Percentiles rank a stretch among this genome's conserved stretches.
Evolutionary conservation across 371 early-diverging fungal genomes (phyloP).

Genomic region (Vairimorpha necatrix): DNA sequence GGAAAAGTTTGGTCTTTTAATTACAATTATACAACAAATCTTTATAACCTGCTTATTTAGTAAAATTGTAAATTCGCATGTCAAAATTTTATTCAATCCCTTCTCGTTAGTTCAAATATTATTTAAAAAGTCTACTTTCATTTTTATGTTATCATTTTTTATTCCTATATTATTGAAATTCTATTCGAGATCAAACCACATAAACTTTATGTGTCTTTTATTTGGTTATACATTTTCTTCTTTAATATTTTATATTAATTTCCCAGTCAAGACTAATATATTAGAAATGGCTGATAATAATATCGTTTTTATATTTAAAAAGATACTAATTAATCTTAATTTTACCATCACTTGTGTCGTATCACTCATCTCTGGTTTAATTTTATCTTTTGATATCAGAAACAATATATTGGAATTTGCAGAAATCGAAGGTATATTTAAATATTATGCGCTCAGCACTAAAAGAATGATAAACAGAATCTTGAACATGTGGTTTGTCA

Average conservation of each 20-base stretch:
- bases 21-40: background rate
- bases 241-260: background rate
- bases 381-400: background rate
- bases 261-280: background rate
- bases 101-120: background rate
- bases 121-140: background rate
- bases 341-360: background rate
- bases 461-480: background rate
- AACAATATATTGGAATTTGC: background rate
- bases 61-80: background rate
- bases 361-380: background rate
- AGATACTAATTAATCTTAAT: background rate
- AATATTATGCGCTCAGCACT: background rate
- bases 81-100: background rate
- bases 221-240: background rate
- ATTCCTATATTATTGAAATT: background rate
- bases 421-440: background rate
- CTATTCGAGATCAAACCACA: background rate
- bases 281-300: background rate
- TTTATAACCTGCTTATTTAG: background rate
- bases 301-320: background rate
- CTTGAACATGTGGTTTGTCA: background rate
- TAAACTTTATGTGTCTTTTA: background rate
- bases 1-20: background rate
- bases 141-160: background rate